A percentile compares a stretch with the other conserved stretches of the same genome.
Evolutionary conservation across 306 rosid genomes (phyloP).

Genomic region (Cucurbita argyrosperma): DNA sequence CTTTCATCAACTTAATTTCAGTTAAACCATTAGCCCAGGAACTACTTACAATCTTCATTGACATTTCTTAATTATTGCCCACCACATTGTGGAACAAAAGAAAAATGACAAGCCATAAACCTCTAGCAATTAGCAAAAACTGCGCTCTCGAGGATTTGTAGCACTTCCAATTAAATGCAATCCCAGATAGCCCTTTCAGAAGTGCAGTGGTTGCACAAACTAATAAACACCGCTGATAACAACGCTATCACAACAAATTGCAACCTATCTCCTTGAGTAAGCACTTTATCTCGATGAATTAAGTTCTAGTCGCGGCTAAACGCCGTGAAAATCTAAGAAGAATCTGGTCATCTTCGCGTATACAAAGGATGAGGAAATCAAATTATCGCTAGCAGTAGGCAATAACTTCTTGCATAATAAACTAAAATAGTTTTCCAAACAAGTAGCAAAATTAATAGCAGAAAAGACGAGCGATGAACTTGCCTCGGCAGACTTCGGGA

Average conservation of each 20-base stretch:
- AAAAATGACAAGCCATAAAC: neutral
- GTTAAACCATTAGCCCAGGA: neutral
- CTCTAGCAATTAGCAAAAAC: neutral
- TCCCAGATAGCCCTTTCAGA: neutral
- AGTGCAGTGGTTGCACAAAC: neutral
- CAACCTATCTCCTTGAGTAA: neutral
- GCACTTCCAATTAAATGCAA: neutral
- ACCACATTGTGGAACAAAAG: neutral
- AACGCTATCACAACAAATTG: neutral
- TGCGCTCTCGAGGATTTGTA: neutral
- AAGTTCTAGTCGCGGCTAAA: neutral
- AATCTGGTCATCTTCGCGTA: neutral
- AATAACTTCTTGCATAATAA: neutral
- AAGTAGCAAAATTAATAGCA: neutral
- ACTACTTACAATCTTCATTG: neutral
- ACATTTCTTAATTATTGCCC: neutral
- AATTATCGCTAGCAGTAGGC: neutral
- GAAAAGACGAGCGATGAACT: neutral
- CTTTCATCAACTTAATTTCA: neutral
- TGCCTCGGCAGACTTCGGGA: slow-evolving; percentile 79
- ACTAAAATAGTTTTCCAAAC: neutral
- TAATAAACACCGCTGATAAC: neutral
- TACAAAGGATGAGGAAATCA: neutral
- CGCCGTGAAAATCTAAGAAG: neutral
- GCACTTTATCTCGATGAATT: neutral